Evolutionary conservation across 176 grass and related monocot genomes (phyloP).

Genomic region (Thalia dealbata): DNA sequence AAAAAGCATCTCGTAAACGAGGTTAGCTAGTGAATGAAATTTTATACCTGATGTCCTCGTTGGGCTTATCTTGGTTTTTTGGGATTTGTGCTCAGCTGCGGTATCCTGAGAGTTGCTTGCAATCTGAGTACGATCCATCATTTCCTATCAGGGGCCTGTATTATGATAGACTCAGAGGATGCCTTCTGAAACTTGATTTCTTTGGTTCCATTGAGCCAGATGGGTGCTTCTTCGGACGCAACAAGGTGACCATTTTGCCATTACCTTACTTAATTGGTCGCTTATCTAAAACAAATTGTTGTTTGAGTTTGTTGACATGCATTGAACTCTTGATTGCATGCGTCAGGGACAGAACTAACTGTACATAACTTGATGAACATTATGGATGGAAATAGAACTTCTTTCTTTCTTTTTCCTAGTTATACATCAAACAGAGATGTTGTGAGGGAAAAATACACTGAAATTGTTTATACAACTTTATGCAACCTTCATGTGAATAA

Average conservation of each 20-base stretch:
- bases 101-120: conserved; percentile 86
- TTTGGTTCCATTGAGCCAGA: conserved; percentile 94
- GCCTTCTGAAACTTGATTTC: conserved; percentile 92
- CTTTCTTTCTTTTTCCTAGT: background rate
- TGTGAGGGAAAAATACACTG: background rate
- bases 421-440: background rate
- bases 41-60: conserved; percentile 4
- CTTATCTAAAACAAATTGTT: background rate
- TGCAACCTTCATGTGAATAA: background rate
- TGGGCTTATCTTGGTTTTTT: background rate
- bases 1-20: conserved; percentile 86
- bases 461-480: background rate
- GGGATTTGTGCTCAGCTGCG: conserved; percentile 39
- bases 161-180: conserved; percentile 80
- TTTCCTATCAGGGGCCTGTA: conserved; percentile 95
- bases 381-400: background rate
- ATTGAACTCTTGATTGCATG: background rate
- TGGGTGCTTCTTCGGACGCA: conserved; percentile 81
- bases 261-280: background rate
- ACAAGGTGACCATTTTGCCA: conserved; percentile 34
- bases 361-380: background rate
- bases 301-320: background rate
- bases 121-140: conserved; percentile 63
- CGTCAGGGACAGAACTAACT: background rate
- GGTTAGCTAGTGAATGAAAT: conserved; percentile 26